Evolutionary conservation across 2,329 filamentous ascomycete genomes (phyloP), one percentile per base, ranked within the genome.

Genomic region (Sporothrix globosa): DNA sequence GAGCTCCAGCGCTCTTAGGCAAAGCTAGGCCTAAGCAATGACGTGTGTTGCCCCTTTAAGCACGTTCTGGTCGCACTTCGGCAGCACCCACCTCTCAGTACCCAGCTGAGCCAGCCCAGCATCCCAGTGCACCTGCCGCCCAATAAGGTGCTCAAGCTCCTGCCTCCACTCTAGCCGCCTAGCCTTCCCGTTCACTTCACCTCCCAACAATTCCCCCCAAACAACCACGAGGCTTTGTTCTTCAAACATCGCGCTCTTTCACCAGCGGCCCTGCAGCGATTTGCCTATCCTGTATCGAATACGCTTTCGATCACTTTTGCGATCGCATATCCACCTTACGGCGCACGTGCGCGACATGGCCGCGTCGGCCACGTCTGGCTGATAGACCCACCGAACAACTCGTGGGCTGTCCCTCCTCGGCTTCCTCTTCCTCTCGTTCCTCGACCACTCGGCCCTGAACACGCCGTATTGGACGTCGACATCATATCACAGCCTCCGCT

Each of bases 341-440:
- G 44, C 61, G 24, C 44, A 52, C 63, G 17, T 50, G 27, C 63
- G 52, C 44, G 63, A 66, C 65, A 68, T 70, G 69, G 69, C 69
- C 69, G 39, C 53, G 24, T 39, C 65, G 44, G 69, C 69, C 65
- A 48, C 65, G 69, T 68, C 69, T 58, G 69, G 65, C 65, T 70
- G 69, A 70, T 54, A 56, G 65, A 67, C 21, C 52, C 52, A 14
- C 24, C 27, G 21, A 27, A 54, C 52, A 13, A 27, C 52, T 54
- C 52, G 52, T 27, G 52, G 52, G 52, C 34, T 34, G 21, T 21
- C 21, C 65, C 21, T 21, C 21, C 50, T 54, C 34, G 48, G 48
- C 24, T 13, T 54, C 48, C 11, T 66, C 30, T 60, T 6, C 30
- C 30, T 44, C 41, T 44, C 41, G 34, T 34, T 48, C 53, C 14